Evolutionary conservation across 1,284 basidiomycete genomes (phyloP), one percentile per base, ranked within the genome.

Genomic region (Pascua sp.): DNA sequence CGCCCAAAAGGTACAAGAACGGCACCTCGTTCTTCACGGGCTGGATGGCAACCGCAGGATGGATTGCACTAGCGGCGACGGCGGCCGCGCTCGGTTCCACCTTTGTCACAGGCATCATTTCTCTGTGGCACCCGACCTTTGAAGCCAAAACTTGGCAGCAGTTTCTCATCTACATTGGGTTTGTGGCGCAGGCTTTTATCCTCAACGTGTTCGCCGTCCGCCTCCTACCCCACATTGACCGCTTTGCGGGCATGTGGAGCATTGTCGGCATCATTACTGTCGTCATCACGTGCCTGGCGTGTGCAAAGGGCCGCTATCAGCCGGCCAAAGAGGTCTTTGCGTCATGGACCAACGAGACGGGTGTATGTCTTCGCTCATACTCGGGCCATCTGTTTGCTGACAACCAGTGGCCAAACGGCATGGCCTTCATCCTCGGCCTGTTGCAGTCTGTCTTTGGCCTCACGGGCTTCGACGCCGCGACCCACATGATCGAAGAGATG

Each of bases 401-500:
- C 61, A 62, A 44, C 65, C 67, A 38, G 70, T 62, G 60, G 60
- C 60, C 60, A 3, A 46, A 52, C 48, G 60, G 60, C 5, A 55
- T 76, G 7, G 71, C 77, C 1, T 79, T 70, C 65, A 72, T 77
- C 37, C 63, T 77, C 2, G 77, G 76, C 16, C 60, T 77, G 9
- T 64, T 78, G 1, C 77, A 79, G 53, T 52, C 51, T 47, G 55
- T 50, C 7, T 50, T 62, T 12, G 55, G 57, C n/a, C 55, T 60
- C 16, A 56, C 58, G 0, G 56, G 47, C 55, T 54, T 56, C 36
- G 72, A 73, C 45, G 60, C 59, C 1, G 67, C 68, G 15, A 58
- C 67, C 8, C 78, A 79, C 61, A 63, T 79, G 55, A 65, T 72
- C 2, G 72, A 74, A 51, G 74, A 76, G 59, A 71, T 76, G 61